Evolutionary conservation across 495 filamentous ascomycete species (phyloP).

Genomic region (Podospora comata): DNA sequence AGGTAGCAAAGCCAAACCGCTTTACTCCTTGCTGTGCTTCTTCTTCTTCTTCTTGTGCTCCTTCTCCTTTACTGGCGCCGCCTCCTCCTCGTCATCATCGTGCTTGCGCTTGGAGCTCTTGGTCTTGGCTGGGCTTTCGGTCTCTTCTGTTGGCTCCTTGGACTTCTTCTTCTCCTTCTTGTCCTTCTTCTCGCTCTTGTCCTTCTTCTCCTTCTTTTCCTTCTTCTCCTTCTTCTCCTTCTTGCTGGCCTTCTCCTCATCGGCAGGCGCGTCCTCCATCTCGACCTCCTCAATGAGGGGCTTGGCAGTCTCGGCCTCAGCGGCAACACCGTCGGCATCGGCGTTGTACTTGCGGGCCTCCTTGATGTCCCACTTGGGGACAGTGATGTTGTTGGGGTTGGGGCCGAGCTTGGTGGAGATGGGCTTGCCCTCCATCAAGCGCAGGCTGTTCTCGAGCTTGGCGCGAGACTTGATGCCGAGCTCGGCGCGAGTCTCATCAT

Average conservation of each 20-base stretch:
- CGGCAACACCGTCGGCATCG: constrained; percentile 81
- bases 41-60: constrained; percentile 49
- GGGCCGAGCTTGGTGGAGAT: constrained; percentile 71
- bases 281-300: constrained; percentile 54
- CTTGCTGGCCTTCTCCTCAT: constrained; percentile 23
- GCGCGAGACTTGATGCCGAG: constrained; percentile 70
- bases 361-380: constrained; percentile 86
- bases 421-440: constrained; percentile 88
- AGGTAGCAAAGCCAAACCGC: not conserved
- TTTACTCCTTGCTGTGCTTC: constrained; percentile 43
- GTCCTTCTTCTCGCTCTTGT: constrained; percentile 32
- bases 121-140: constrained; percentile 30
- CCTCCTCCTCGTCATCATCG: constrained; percentile 30
- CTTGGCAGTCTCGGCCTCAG: constrained; percentile 62
- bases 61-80: constrained; percentile 35
- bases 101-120: constrained; percentile 47
- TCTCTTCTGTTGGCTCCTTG: constrained; percentile 34
- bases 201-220: constrained; percentile 18
- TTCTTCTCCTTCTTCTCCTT: constrained; percentile 28
- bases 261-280: constrained; percentile 50
- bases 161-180: constrained; percentile 28
- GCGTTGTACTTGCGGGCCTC: constrained; percentile 94
- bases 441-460: constrained; percentile 81
- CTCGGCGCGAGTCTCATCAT: constrained; percentile 80
- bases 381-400: constrained; percentile 63